Conservation (phyloP, 2,329 filamentous ascomycete genomes). For the Trichoderma arundinaceum region DNA sequence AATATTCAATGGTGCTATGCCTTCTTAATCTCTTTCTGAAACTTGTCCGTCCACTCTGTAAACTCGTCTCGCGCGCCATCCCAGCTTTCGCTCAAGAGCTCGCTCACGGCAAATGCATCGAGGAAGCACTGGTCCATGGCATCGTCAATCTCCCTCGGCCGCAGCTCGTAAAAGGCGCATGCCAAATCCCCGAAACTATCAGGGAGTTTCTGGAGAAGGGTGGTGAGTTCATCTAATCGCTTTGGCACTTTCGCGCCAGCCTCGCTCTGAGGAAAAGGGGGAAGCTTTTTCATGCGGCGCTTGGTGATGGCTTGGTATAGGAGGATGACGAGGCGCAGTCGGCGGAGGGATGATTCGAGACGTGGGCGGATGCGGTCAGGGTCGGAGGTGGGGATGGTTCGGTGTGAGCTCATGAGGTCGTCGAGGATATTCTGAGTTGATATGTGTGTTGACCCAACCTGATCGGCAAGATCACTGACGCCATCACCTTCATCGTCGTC, state of each 20-base stretch:
- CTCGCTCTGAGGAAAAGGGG: conserved; percentile 48
- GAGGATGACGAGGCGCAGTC: conserved; percentile 69
- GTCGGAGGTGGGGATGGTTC: conserved; percentile 67
- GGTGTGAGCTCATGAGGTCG: conserved; percentile 67
- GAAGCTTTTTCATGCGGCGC: conserved; percentile 67
- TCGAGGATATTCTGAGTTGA: conserved; percentile 66
- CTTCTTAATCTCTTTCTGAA: conserved; percentile 59
- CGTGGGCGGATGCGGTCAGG: conserved; percentile 68
- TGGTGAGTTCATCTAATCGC: conserved; percentile 62
- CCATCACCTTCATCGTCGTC: conserved; percentile 47
- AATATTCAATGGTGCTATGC: conserved; percentile 12
- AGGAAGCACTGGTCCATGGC: conserved; percentile 65
- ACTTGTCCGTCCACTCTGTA: conserved; percentile 72
- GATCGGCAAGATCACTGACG: conserved; percentile 38
- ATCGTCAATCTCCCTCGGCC: conserved; percentile 62
- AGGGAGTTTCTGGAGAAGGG: conserved; percentile 64
- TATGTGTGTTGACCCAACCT: conserved; percentile 41
- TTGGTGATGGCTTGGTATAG: conserved; percentile 74
- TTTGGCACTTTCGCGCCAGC: conserved; percentile 42
- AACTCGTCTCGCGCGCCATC: conserved; percentile 74
- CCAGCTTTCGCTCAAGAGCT: conserved; percentile 66
- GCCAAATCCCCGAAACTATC: conserved; percentile 74
- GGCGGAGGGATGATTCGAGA: conserved; percentile 67
- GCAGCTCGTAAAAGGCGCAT: conserved; percentile 72
- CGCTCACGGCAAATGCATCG: conserved; percentile 62